Evolutionary conservation across 805 yeast species (phyloP), one percentile per base, ranked within the genome.

Genomic region (Monosporozyma aerobia): DNA sequence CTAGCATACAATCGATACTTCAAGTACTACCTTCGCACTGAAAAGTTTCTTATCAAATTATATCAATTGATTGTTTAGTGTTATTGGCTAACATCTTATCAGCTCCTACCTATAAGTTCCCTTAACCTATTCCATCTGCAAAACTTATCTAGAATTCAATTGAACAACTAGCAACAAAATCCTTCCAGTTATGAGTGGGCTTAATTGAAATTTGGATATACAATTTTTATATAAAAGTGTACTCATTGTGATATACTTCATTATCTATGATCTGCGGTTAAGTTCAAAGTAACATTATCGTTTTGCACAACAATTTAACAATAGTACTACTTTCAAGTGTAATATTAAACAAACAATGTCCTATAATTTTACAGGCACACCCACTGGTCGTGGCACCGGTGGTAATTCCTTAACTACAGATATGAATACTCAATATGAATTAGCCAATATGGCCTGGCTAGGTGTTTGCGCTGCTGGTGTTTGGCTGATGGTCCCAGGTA

Each of bases 401-500:
- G 96, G 96, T 62, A 81, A 89, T 72, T 80, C 88, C 37, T 73
- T 87, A 67, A 78, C 80, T 19, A 78, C 78, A 27, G 86, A 90
- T 69, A 74, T 90, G 62, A 88, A 88, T 67, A 72, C 73, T 9
- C 83, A 78, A 62, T 90, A 77, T 64, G 85, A 83, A 56, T 73
- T 73, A 45, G 95, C 85, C 49, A 87, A 88, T 67, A 84, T 86
- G 87, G 88, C 81, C 4, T 90, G 95, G 95, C 77, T 89, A 53
- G 88, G 83, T 67, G 77, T 80, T 5, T 77, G 88, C n/a, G 83
- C 82, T 8, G 83, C 80, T 23, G 76, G 94, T 54, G 98, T 92
- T 56, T 90, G 95, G 90, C 81, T 92, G 62, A 94, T 92, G 97
- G 73, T 90, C 61, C 97, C 98, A 39, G 99, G 99, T 56, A 84